Evolutionary conservation across 345 rosid species (phyloP), one percentile per base, ranked within the genome.

Genomic region (Bruguiera sexangula): DNA sequence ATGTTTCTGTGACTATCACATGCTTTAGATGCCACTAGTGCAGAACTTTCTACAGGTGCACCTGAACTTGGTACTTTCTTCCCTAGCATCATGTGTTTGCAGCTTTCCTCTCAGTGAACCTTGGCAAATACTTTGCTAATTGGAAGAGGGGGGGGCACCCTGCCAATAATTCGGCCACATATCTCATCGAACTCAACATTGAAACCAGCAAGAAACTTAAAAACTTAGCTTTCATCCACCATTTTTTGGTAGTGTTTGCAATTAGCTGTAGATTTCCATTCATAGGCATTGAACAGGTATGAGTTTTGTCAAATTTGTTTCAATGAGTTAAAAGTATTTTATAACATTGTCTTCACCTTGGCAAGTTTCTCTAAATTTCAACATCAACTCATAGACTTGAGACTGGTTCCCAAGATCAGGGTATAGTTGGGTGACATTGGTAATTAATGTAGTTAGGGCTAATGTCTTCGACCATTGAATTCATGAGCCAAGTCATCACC

Each of bases 401-500:
- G 65, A 72, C 6, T 65, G 57, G n/a, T 66, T 72, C 1, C 70
- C 63, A 4, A 64, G 22, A 30, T 72, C 70, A 36, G 58, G 65
- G 36, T 64, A 63, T 56, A 54, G 64, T 2, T 55, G 30, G 30
- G 13, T 57, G 6, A 55, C 34, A 55, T 63, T 22, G 13, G 39
- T 54, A 62, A 13, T 69, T 36, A 30, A 72, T 54, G 20, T 63
- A 32, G 36, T 69, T 72, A 1, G 69, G 37, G 16, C 56, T 57
- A 20, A 72, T 63, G 4, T 72, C 67, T 16, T 56, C 56, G 4
- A 37, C 56, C 64, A 63, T 64, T 4, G 55, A 63, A 20, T 71
- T 71, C 20, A 71, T 54, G 5, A 71, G 53, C 68, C 61, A 71
- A 15, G 62, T 63, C 75, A 71, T 71, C 1, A 62, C 61, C 67